Conservation (phyloP, 495 filamentous ascomycete genomes). For the Durotheca rogersii region DNA sequence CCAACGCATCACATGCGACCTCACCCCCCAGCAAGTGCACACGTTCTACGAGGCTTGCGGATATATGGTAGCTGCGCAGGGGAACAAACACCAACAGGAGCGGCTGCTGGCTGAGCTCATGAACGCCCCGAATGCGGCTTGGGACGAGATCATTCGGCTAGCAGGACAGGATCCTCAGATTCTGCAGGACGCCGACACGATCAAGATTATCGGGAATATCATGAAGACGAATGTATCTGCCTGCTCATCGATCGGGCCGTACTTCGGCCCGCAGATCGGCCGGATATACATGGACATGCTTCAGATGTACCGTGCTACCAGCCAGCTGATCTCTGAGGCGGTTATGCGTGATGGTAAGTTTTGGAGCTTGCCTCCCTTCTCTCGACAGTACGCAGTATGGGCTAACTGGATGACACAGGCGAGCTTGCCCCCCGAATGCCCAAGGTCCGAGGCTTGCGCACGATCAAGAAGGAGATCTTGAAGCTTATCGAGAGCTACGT, state of each 20-base stretch:
- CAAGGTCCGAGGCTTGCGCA: slow-evolving; percentile 88
- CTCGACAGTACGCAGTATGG: slow-evolving; percentile 31
- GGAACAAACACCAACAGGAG: slow-evolving; percentile 87
- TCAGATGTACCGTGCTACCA: slow-evolving; percentile 97
- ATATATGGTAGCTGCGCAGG: slow-evolving; percentile 98
- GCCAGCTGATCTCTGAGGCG: slow-evolving; percentile 88
- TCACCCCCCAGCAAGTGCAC: slow-evolving; percentile 95
- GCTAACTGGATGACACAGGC: slow-evolving; percentile 50
- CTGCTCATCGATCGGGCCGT: slow-evolving; percentile 90
- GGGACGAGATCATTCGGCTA: slow-evolving; percentile 87
- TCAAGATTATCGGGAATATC: slow-evolving; percentile 97
- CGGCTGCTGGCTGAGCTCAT: slow-evolving; percentile 89
- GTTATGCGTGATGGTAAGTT: slow-evolving; percentile 81
- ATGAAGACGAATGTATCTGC: slow-evolving; percentile 99
- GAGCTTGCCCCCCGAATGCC: slow-evolving; percentile 96
- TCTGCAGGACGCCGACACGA: slow-evolving; percentile 87
- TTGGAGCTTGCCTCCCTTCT: not conserved
- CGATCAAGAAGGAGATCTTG: slow-evolving; percentile 98
- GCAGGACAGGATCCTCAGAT: slow-evolving; percentile 79
- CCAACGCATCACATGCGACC: slow-evolving; percentile 89
- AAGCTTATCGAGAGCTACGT: slow-evolving; percentile 98
- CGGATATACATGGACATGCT: slow-evolving; percentile 98
- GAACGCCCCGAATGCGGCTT: slow-evolving; percentile 87
- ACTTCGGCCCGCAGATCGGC: slow-evolving; percentile 99
- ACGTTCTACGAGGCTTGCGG: slow-evolving; percentile 99